A percentile compares a stretch with the other conserved stretches of the same genome.
Evolutionary conservation across 495 filamentous ascomycete genomes (phyloP).

Genomic region (Penicillium simplicissimum): DNA sequence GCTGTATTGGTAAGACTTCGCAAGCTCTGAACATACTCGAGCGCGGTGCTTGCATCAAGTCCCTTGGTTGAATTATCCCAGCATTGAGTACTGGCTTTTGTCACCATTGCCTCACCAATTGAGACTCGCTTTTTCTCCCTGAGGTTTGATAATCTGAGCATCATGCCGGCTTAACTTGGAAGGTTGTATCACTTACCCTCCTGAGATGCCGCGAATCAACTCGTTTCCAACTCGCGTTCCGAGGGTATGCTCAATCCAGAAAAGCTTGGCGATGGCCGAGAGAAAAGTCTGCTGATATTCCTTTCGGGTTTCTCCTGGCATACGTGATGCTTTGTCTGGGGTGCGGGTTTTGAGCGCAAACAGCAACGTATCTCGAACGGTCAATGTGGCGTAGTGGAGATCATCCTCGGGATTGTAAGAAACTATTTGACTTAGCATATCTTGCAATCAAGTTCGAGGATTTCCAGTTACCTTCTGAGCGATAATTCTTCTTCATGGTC

Average conservation of each 20-base stretch:
- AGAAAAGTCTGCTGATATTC: slow-evolving; percentile 69
- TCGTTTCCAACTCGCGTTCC: slow-evolving; percentile 70
- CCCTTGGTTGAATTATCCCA: slow-evolving; percentile 72
- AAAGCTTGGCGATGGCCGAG: slow-evolving; percentile 70
- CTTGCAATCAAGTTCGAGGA: neutral
- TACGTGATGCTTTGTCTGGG: slow-evolving; percentile 61
- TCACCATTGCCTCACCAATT: slow-evolving; percentile 69
- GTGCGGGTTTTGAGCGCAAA: slow-evolving; percentile 72
- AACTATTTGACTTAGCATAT: slow-evolving; percentile 30
- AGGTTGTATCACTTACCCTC: slow-evolving; percentile 43
- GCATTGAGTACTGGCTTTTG: slow-evolving; percentile 61
- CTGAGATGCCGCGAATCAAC: slow-evolving; percentile 65
- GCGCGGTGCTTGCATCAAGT: slow-evolving; percentile 67
- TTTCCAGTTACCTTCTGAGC: slow-evolving; percentile 53
- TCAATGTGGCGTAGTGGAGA: slow-evolving; percentile 72
- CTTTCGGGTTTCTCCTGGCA: slow-evolving; percentile 56
- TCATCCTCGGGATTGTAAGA: slow-evolving; percentile 74
- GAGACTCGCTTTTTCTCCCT: slow-evolving; percentile 70
- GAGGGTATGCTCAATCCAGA: slow-evolving; percentile 72
- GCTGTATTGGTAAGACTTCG: slow-evolving; percentile 64
- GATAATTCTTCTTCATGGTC: slow-evolving; percentile 63
- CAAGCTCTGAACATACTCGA: slow-evolving; percentile 65
- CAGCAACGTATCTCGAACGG: slow-evolving; percentile 65
- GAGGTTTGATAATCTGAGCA: neutral
- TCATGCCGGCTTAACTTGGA: neutral